Conservation (phyloP, 208 protist species). For the Trypanosoma grayi region DNA sequence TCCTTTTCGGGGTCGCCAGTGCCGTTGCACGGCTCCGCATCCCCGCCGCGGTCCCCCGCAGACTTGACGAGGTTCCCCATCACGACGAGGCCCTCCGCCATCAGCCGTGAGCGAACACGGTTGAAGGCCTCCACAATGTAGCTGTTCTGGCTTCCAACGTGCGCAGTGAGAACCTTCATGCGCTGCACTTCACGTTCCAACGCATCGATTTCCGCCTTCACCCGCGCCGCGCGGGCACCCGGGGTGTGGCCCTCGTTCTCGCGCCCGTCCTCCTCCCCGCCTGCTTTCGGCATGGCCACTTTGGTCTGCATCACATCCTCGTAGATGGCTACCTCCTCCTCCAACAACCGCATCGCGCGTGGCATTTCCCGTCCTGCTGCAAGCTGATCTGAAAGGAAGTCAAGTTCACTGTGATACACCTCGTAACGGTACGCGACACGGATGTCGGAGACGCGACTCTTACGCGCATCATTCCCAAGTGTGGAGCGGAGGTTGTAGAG, state of each 20-base stretch:
- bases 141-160: slow-evolving; percentile 56
- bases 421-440: slow-evolving; percentile 94
- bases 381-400: slow-evolving; percentile 84
- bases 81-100: slow-evolving; percentile 51
- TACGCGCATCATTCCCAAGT: slow-evolving; percentile 91
- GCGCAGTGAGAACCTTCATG: slow-evolving; percentile 39
- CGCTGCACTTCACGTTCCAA: slow-evolving; percentile 57
- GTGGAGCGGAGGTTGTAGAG: slow-evolving; percentile 88
- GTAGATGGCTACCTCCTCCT: slow-evolving; percentile 70
- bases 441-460: slow-evolving; percentile 96
- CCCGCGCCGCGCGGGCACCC: slow-evolving; percentile 16
- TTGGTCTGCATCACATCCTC: slow-evolving; percentile 34
- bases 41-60: not conserved
- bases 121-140: slow-evolving; percentile 53
- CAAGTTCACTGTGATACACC: slow-evolving; percentile 88
- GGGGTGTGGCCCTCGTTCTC: slow-evolving; percentile 8
- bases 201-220: slow-evolving; percentile 48
- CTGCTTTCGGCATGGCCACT: slow-evolving; percentile 4
- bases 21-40: not conserved
- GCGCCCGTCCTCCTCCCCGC: slow-evolving; percentile 2
- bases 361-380: slow-evolving; percentile 41
- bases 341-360: slow-evolving; percentile 64
- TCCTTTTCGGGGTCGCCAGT: not conserved
- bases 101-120: slow-evolving; percentile 43
- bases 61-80: slow-evolving; percentile 35